Conservation (phyloP, 345 rosid species). For the Bruguiera sexangula region DNA sequence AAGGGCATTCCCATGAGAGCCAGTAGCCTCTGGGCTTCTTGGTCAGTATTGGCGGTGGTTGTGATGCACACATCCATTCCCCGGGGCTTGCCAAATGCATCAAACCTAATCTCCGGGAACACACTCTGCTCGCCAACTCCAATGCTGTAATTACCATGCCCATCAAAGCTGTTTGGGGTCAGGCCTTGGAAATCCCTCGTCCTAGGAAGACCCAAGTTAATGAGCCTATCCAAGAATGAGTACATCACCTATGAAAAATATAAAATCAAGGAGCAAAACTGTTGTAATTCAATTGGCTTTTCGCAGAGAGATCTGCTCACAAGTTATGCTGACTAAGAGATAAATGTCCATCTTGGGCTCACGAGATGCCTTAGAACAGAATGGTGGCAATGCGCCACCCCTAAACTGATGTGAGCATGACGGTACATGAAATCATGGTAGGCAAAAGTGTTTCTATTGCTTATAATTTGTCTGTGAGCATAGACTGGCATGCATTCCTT, state of each 20-base stretch:
- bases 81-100: conserved; percentile 60
- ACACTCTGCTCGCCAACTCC: conserved; percentile 73
- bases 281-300: background rate
- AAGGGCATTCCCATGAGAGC: conserved; percentile 97
- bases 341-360: too few species aligned
- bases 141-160: conserved; percentile 85
- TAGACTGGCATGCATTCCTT: too few species aligned
- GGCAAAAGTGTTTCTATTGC: too few species aligned
- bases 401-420: too few species aligned
- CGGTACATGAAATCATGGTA: too few species aligned
- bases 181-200: conserved; percentile 93
- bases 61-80: conserved; percentile 96
- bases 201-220: conserved; percentile 83
- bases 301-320: too few species aligned
- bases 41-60: conserved; percentile 69
- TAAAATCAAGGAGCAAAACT: background rate
- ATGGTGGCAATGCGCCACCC: too few species aligned
- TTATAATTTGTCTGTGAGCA: too few species aligned
- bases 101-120: conserved; percentile 63
- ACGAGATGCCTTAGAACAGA: too few species aligned
- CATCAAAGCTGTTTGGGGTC: conserved; percentile 80
- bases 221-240: conserved; percentile 84
- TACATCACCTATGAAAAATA: conserved; percentile 65
- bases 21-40: conserved; percentile 75
- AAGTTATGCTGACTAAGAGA: too few species aligned